Conservation (phyloP, 441 rosid genomes). For the Pelargonium australe region DNA sequence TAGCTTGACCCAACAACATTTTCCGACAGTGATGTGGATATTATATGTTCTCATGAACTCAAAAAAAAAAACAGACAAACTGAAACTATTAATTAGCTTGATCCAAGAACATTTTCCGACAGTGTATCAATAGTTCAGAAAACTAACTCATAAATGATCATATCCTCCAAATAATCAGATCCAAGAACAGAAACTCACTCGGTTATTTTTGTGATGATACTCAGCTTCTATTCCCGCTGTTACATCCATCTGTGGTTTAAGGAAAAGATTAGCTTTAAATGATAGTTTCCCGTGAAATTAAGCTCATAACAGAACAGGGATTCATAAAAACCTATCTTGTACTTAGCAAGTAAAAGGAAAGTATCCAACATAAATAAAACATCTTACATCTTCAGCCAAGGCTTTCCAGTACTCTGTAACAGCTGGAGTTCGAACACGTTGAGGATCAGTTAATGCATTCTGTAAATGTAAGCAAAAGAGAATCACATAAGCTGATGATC, state of each 20-base stretch:
- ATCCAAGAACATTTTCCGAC: not conserved
- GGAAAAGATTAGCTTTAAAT: slow-evolving; percentile 15
- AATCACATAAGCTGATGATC: slow-evolving; percentile 14
- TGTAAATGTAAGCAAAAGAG: slow-evolving; percentile 30
- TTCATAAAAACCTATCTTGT: not conserved
- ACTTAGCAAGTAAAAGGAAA: not conserved
- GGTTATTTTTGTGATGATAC: slow-evolving; percentile 84
- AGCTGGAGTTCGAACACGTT: slow-evolving; percentile 79
- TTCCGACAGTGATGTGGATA: no score
- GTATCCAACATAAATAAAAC: slow-evolving; percentile 3
- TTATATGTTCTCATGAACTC: not conserved
- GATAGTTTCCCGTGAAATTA: slow-evolving; percentile 1
- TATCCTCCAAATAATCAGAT: slow-evolving; percentile 2
- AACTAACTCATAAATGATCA: no score
- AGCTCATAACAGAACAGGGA: not conserved
- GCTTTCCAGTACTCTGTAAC: slow-evolving; percentile 94
- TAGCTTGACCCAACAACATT: not conserved
- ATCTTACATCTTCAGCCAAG: slow-evolving; percentile 89
- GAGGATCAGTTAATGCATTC: slow-evolving; percentile 87
- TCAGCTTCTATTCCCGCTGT: slow-evolving; percentile 90
- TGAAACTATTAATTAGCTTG: not conserved
- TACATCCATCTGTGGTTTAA: slow-evolving; percentile 75
- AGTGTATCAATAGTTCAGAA: not conserved
- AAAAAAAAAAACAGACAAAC: not conserved
- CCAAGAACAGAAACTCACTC: slow-evolving; percentile 39